These are phyloP conservation scores for Phytopythium vexans DNA, from an alignment of 352 stramenopile genomes.

Conservation along the genomic window DNA sequence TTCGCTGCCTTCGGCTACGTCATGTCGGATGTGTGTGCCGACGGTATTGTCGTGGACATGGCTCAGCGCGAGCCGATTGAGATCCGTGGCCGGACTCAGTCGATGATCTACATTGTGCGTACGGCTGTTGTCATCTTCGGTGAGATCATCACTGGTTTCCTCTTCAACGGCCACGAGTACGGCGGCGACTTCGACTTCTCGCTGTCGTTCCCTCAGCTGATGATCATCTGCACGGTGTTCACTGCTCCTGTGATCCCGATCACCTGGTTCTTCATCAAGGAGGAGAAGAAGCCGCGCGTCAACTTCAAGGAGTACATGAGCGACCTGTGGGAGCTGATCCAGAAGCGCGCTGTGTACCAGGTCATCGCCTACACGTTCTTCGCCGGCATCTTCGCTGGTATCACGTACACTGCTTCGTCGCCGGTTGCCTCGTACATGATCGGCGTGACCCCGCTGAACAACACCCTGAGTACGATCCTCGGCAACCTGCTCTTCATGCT, in stretches of 20 bases:
- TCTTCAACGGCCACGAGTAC: too few relatives aligned
- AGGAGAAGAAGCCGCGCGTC: conserved; percentile 28
- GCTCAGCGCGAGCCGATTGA: conserved; percentile 29
- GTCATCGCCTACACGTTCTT: conserved; percentile 41
- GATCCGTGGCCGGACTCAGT: conserved; percentile 23
- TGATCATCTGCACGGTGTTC: conserved; percentile 32
- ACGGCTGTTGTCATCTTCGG: too few relatives aligned
- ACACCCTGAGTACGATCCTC: conserved; percentile 30
- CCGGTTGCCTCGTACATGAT: conserved; percentile 34
- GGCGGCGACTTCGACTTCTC: too few relatives aligned
- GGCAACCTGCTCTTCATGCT: conserved; percentile 28
- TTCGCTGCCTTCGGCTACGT: conserved; percentile 44
- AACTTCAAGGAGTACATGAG: conserved; percentile 34
- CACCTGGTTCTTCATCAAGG: conserved; percentile 44
- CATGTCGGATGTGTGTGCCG: conserved; percentile 37
- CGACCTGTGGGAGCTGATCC: conserved; percentile 31
- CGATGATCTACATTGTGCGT: too few relatives aligned
- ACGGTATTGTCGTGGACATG: conserved; percentile 29
- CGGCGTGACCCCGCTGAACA: conserved; percentile 26
- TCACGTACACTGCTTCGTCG: conserved; percentile 23
- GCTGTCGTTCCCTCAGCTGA: conserved; percentile 35
- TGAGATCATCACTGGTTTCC: too few relatives aligned
- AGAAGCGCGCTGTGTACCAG: conserved; percentile 40
- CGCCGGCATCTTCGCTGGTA: conserved; percentile 33
- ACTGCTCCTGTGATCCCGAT: conserved; percentile 37